Percentiles rank a stretch among this genome's conserved stretches.
Conservation (phyloP, 345 rosid species). For the Boechera divaricarpa region DNA sequence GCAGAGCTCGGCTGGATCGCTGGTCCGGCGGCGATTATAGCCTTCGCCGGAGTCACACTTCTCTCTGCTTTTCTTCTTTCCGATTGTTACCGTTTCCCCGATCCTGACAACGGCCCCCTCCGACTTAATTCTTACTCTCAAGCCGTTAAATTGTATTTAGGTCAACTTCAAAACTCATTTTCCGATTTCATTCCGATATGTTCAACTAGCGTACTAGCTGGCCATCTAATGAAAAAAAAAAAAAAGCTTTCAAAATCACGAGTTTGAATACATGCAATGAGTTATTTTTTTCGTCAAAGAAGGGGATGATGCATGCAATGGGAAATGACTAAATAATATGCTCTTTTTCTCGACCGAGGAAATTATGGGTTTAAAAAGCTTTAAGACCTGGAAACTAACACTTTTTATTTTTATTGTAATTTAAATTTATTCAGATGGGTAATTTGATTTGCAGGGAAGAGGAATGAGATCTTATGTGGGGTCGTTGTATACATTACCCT, state of each 20-base stretch:
- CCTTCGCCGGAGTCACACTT: constrained; percentile 60
- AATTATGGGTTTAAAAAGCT: neutral
- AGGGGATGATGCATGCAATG: neutral
- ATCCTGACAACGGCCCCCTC: constrained; percentile 55
- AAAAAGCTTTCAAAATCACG: neutral
- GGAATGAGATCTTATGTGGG: constrained; percentile 53
- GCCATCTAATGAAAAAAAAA: neutral
- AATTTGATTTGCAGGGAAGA: constrained; percentile 31
- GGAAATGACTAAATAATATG: neutral
- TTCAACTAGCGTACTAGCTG: neutral
- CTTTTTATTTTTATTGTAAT: neutral
- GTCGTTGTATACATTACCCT: constrained; percentile 57
- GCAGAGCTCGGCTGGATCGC: constrained; percentile 80
- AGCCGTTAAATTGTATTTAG: constrained; percentile 62
- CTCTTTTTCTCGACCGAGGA: neutral
- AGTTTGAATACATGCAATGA: neutral
- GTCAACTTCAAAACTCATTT: constrained; percentile 36
- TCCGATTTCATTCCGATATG: neutral
- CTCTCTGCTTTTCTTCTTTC: constrained; percentile 56
- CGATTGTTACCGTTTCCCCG: constrained; percentile 61
- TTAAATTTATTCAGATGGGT: neutral
- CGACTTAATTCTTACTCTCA: constrained; percentile 53
- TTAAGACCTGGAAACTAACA: no score
- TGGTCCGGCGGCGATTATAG: constrained; percentile 57
- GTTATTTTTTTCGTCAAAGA: no score